Conservation (phyloP, 345 rosid species). For the Luvunga scandens region DNA sequence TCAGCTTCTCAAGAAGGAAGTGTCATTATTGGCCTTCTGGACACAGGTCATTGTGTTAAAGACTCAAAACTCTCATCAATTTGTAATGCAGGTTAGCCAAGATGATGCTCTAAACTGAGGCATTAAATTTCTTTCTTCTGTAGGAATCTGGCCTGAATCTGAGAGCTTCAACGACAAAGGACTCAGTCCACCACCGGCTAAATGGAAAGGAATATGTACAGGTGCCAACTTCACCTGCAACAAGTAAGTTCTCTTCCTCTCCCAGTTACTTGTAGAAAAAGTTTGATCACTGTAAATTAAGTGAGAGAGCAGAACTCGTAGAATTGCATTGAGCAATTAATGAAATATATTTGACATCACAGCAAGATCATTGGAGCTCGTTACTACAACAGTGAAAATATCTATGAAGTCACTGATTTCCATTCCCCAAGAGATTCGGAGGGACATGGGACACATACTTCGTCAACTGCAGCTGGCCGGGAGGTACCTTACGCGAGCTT, state of each 20-base stretch:
- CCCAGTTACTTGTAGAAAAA: not conserved
- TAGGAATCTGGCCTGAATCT: slow-evolving; percentile 33
- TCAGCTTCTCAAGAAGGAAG: slow-evolving; percentile 10
- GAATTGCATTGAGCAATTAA: not conserved
- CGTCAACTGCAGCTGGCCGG: slow-evolving; percentile 32
- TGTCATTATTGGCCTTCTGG: slow-evolving; percentile 27
- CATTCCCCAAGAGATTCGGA: slow-evolving; percentile 24
- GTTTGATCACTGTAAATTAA: not conserved
- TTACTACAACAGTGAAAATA: slow-evolving; percentile 6
- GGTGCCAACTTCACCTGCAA: slow-evolving; percentile 43
- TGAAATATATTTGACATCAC: not conserved
- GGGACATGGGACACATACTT: slow-evolving; percentile 32
- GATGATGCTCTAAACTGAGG: not conserved
- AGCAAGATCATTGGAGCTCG: slow-evolving; percentile 21
- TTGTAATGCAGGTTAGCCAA: too few relatives aligned
- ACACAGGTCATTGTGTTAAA: slow-evolving; percentile 22
- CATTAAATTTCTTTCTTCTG: not conserved
- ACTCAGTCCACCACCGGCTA: slow-evolving; percentile 28
- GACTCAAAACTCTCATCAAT: not conserved
- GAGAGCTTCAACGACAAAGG: slow-evolving; percentile 24
- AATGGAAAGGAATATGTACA: slow-evolving; percentile 32
- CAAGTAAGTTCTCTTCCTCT: slow-evolving; percentile 26
- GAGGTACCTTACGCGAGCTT: slow-evolving; percentile 18
- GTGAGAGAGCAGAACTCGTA: not conserved
- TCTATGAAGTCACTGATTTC: not conserved